Percentiles rank a stretch among this genome's conserved stretches.
Conservation (phyloP, 352 stramenopile genomes). For the Phytophthora sansomeana region DNA sequence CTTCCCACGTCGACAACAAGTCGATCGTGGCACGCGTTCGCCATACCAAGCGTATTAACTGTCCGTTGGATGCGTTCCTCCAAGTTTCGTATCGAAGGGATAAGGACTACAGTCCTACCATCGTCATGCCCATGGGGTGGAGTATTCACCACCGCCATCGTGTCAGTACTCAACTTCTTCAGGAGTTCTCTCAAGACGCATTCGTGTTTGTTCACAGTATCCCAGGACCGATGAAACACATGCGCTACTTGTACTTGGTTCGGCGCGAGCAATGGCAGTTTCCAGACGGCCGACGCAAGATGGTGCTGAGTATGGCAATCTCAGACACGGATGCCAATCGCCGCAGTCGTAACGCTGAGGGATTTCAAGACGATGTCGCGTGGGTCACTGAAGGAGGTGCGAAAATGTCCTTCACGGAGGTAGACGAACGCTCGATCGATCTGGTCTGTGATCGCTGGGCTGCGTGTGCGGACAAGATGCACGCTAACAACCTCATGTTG, state of each 20-base stretch:
- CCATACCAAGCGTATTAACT: constrained; percentile 5
- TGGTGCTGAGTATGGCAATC: constrained; percentile 26
- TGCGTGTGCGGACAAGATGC: too few relatives aligned
- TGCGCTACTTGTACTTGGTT: constrained; percentile 8
- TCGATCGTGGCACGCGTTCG: not conserved
- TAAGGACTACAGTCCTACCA: constrained; percentile 8
- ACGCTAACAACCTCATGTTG: constrained; percentile 48
- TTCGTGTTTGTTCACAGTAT: constrained; percentile 29
- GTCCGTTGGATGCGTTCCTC: too few relatives aligned
- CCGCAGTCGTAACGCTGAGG: too few relatives aligned
- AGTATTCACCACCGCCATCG: too few relatives aligned
- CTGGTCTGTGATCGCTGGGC: constrained; percentile 38
- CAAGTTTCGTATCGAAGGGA: constrained; percentile 5
- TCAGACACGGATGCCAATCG: constrained; percentile 28
- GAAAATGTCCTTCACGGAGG: constrained; percentile 25
- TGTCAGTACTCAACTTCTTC: too few relatives aligned
- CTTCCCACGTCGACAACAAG: constrained; percentile 21
- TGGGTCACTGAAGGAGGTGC: constrained; percentile 36
- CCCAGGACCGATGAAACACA: constrained; percentile 14
- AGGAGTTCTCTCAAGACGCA: constrained; percentile 11
- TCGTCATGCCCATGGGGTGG: constrained; percentile 24
- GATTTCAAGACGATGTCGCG: constrained; percentile 10
- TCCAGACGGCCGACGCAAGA: too few relatives aligned
- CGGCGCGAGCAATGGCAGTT: constrained; percentile 1
- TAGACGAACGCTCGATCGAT: constrained; percentile 25